phyloP scores from a whole-genome alignment of 192 early-diverging fungal species.

The Coemansia sp. region DNA sequence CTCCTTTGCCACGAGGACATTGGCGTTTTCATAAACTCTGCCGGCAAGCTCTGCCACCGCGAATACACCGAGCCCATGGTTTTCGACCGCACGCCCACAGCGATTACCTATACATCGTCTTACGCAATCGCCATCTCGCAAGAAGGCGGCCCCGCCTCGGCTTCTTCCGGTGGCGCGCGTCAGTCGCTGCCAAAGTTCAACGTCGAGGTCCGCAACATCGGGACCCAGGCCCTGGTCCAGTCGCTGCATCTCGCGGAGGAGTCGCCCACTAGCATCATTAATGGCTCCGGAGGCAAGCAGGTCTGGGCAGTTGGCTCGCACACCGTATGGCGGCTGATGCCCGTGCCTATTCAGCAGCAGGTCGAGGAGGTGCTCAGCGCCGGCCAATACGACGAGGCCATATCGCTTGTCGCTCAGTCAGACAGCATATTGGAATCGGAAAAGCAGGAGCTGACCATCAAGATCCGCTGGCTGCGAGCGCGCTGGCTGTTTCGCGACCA shows the following conservation, averaged over 20 bases:
- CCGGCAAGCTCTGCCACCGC: slow-evolving; percentile 47
- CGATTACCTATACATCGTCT: slow-evolving; percentile 50
- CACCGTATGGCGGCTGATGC: slow-evolving; percentile 72
- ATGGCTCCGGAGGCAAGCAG: slow-evolving; percentile 69
- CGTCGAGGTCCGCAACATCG: slow-evolving; percentile 85
- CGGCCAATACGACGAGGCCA: slow-evolving; percentile 69
- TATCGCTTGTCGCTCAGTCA: slow-evolving; percentile 71
- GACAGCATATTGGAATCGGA: slow-evolving; percentile 69
- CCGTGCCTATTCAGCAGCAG: slow-evolving; percentile 52
- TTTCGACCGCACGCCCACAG: slow-evolving; percentile 35
- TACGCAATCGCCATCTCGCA: slow-evolving; percentile 39
- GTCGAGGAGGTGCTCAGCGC: slow-evolving; percentile 70
- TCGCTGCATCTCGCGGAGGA: slow-evolving; percentile 64
- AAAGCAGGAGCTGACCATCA: slow-evolving; percentile 60
- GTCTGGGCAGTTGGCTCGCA: slow-evolving; percentile 66
- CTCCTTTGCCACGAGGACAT: slow-evolving; percentile 50
- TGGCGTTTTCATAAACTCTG: slow-evolving; percentile 49
- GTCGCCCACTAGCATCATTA: slow-evolving; percentile 45
- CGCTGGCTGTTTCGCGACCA: slow-evolving; percentile 66
- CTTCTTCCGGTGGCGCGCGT: neutral
- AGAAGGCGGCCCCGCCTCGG: neutral
- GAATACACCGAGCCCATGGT: slow-evolving; percentile 43
- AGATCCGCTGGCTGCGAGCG: slow-evolving; percentile 65
- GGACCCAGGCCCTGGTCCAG: slow-evolving; percentile 79
- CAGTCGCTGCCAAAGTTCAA: slow-evolving; percentile 25